A percentile compares a stretch with the other conserved stretches of the same genome.
Conservation (phyloP, 1,139 yeast species). For the Kurtzmaniella quercitrusa region DNA sequence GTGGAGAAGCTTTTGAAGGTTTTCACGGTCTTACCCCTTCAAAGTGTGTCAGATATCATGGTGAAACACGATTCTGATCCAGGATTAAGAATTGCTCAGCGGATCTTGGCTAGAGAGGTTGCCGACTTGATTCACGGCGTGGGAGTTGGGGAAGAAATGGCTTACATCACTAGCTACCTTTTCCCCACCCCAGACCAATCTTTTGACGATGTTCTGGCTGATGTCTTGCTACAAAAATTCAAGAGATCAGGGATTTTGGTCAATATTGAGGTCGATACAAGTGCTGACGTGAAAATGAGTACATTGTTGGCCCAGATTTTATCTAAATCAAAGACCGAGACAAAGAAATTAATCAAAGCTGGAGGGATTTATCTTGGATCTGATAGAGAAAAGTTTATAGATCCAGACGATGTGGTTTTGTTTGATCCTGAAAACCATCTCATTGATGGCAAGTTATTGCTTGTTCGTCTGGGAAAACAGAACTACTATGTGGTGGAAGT, state of each 20-base stretch:
- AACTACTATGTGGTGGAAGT: slow-evolving; percentile 54
- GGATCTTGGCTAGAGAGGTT: slow-evolving; percentile 74
- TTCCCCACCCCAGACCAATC: slow-evolving; percentile 59
- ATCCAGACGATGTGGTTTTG: slow-evolving; percentile 46
- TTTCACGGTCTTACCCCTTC: slow-evolving; percentile 72
- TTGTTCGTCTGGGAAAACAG: slow-evolving; percentile 75
- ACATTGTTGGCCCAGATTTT: slow-evolving; percentile 33
- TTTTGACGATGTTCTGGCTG: slow-evolving; percentile 45
- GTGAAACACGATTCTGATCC: slow-evolving; percentile 54
- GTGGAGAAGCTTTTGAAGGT: slow-evolving; percentile 64
- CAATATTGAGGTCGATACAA: slow-evolving; percentile 22
- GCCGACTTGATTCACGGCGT: slow-evolving; percentile 84
- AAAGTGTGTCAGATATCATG: slow-evolving; percentile 51
- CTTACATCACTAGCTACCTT: slow-evolving; percentile 57
- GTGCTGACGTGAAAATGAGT: slow-evolving; percentile 36
- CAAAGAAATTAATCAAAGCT: slow-evolving; percentile 56
- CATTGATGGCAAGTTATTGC: slow-evolving; percentile 56
- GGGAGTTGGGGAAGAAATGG: slow-evolving; percentile 67
- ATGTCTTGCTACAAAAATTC: slow-evolving; percentile 56
- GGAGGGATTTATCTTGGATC: slow-evolving; percentile 75
- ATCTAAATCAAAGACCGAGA: slow-evolving; percentile 47
- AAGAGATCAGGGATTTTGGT: slow-evolving; percentile 56
- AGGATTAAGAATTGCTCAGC: slow-evolving; percentile 66
- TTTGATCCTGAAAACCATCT: slow-evolving; percentile 44
- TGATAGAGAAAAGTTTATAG: slow-evolving; percentile 50